A percentile compares a stretch with the other conserved stretches of the same genome.
Conservation (phyloP, 768 basidiomycete genomes). For the Boletales sp. region DNA sequence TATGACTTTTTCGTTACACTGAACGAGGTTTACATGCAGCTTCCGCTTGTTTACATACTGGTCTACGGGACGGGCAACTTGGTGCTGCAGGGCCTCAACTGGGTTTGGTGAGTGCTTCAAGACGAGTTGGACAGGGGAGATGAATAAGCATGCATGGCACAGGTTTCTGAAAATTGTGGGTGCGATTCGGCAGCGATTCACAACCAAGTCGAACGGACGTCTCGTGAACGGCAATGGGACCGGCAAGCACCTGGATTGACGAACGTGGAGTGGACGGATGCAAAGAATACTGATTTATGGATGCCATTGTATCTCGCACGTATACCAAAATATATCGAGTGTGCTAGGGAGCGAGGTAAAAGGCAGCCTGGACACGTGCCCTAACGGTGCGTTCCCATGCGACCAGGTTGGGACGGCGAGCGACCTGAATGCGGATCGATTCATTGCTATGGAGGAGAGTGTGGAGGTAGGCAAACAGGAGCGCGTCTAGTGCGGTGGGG, state of each 20-base stretch:
- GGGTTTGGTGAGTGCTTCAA: slow-evolving; percentile 61
- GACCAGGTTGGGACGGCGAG: slow-evolving; percentile 70
- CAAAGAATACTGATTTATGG: neutral
- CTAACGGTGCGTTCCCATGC: slow-evolving; percentile 76
- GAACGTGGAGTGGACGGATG: neutral
- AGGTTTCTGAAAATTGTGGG: slow-evolving; percentile 74
- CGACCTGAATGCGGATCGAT: slow-evolving; percentile 56
- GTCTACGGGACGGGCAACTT: slow-evolving; percentile 60
- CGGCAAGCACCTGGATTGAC: slow-evolving; percentile 19
- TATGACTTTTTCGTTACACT: slow-evolving; percentile 63
- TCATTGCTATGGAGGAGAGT: slow-evolving; percentile 48
- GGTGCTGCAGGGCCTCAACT: slow-evolving; percentile 68
- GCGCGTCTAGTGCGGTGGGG: slow-evolving; percentile 79
- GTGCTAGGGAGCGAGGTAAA: slow-evolving; percentile 24
- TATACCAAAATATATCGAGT: slow-evolving; percentile 17
- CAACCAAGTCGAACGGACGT: slow-evolving; percentile 11
- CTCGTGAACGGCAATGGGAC: slow-evolving; percentile 13
- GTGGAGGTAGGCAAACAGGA: slow-evolving; percentile 80
- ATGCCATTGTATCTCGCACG: slow-evolving; percentile 2
- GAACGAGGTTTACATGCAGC: slow-evolving; percentile 46
- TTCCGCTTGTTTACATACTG: slow-evolving; percentile 48
- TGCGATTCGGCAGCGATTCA: slow-evolving; percentile 62
- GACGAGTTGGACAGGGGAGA: neutral
- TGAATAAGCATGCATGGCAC: neutral
- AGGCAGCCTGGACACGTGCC: slow-evolving; percentile 51